phyloP scores from a whole-genome alignment of 2,329 filamentous ascomycete genomes.

The Pseudogymnoascus sp. region DNA sequence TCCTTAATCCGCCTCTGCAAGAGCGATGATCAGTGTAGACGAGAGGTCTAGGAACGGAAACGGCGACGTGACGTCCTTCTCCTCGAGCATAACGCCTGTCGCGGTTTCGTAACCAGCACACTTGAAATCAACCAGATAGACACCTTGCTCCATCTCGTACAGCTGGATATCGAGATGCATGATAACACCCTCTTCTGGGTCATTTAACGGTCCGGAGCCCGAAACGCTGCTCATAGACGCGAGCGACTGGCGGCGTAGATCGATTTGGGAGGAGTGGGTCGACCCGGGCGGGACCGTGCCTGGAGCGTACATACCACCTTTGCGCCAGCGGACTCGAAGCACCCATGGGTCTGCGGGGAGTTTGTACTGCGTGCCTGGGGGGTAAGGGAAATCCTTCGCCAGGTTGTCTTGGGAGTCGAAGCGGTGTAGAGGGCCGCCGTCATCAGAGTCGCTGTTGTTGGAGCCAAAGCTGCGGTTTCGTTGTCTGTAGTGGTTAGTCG shows the following conservation, averaged over 20 bases:
- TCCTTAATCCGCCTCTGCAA: slow-evolving; percentile 71
- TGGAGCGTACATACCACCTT: slow-evolving; percentile 61
- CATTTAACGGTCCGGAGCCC: slow-evolving; percentile 22
- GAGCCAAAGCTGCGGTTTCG: slow-evolving; percentile 34
- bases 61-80: slow-evolving; percentile 91
- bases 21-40: slow-evolving; percentile 82
- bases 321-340: slow-evolving; percentile 81
- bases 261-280: slow-evolving; percentile 38
- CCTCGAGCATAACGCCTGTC: slow-evolving; percentile 67
- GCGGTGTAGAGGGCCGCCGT: slow-evolving; percentile 31
- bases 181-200: slow-evolving; percentile 46
- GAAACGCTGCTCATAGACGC: slow-evolving; percentile 26
- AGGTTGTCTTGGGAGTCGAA: slow-evolving; percentile 23
- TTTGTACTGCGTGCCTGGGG: slow-evolving; percentile 58
- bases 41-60: slow-evolving; percentile 96
- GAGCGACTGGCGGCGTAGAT: slow-evolving; percentile 33
- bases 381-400: slow-evolving; percentile 25
- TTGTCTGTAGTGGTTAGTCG: neutral
- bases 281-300: slow-evolving; percentile 40
- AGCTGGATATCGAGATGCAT: slow-evolving; percentile 95
- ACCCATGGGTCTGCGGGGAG: slow-evolving; percentile 95
- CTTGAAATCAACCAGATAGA: slow-evolving; percentile 97
- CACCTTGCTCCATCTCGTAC: slow-evolving; percentile 84
- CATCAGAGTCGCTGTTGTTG: slow-evolving; percentile 27
- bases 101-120: slow-evolving; percentile 88